These are phyloP conservation scores for Atalantia buxifolia DNA, from an alignment of 345 rosid genomes.

Conservation along the genomic window DNA sequence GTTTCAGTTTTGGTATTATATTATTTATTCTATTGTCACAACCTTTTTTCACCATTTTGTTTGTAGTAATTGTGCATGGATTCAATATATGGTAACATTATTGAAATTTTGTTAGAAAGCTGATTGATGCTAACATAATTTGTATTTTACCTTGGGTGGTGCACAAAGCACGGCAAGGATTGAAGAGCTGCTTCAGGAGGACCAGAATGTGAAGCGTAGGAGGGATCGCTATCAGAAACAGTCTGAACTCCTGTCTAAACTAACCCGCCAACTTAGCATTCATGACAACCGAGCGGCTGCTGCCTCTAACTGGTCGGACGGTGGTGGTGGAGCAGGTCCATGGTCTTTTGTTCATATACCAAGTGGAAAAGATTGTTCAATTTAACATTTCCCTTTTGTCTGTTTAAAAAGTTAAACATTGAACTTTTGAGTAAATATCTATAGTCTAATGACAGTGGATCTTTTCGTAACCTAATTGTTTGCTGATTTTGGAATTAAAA, in stretches of 20 bases:
- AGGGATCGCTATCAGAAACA: conserved; percentile 86
- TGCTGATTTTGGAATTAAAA: background rate
- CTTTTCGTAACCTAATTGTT: background rate
- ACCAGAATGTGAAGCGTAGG: conserved; percentile 72
- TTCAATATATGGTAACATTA: background rate
- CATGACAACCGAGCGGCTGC: conserved; percentile 88
- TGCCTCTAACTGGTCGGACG: conserved; percentile 73
- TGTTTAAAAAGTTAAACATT: background rate
- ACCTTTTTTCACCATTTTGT: background rate
- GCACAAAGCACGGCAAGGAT: conserved; percentile 70
- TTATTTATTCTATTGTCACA: background rate
- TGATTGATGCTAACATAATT: background rate
- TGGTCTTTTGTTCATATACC: background rate
- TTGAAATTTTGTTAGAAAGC: background rate
- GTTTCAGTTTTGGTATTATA: background rate
- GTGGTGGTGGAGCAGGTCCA: conserved; percentile 47
- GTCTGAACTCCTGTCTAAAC: conserved; percentile 75
- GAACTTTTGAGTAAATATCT: background rate
- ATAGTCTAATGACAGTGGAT: background rate
- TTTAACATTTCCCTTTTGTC: background rate
- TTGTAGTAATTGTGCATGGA: background rate
- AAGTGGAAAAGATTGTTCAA: background rate
- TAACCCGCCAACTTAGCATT: conserved; percentile 76
- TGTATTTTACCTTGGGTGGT: conserved; percentile 30
- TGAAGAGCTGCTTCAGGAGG: conserved; percentile 90